A percentile compares a stretch with the other conserved stretches of the same genome.
These are phyloP conservation scores for Kwoniella pini DNA, from an alignment of 768 basidiomycete genomes.

Conservation along the genomic window DNA sequence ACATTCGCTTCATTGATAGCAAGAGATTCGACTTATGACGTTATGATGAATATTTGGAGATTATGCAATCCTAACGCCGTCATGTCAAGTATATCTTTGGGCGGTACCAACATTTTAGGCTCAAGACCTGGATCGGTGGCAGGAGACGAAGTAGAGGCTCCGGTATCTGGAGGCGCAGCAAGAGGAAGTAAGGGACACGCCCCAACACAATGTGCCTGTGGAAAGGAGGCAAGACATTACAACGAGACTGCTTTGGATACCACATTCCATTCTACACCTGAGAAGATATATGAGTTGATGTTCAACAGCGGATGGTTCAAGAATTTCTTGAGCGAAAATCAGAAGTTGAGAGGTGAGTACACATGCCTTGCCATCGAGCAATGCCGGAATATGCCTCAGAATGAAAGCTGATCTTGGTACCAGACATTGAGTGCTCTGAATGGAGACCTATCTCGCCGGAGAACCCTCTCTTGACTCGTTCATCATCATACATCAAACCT, in stretches of 20 bases:
- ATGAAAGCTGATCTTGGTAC: too few species aligned
- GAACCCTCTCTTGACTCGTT: conserved; percentile 72
- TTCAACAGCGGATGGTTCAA: conserved; percentile 95
- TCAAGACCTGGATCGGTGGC: conserved; percentile 31
- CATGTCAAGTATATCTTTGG: conserved; percentile 36
- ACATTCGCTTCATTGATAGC: conserved; percentile 96
- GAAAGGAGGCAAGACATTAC: conserved; percentile 68
- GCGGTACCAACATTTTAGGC: conserved; percentile 14
- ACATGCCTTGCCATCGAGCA: too few species aligned
- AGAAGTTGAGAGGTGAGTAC: conserved; percentile 78
- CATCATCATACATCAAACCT: conserved; percentile 96
- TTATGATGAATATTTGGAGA: conserved; percentile 94
- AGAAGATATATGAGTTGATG: conserved; percentile 92
- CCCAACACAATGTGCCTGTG: conserved; percentile 66
- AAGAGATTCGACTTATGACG: conserved; percentile 92
- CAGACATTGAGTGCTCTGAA: conserved; percentile 94
- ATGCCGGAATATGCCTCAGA: too few species aligned
- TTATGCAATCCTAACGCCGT: conserved; percentile 72
- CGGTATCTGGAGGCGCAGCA: background rate
- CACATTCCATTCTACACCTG: conserved; percentile 83
- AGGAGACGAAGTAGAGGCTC: conserved; percentile 23
- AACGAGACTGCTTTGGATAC: conserved; percentile 73
- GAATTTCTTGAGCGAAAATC: conserved; percentile 84
- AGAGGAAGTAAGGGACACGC: conserved; percentile 59
- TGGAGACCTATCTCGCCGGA: conserved; percentile 71